phyloP scores from a whole-genome alignment of 805 yeast genomes.

The Sugiyamaella chiloensis region DNA sequence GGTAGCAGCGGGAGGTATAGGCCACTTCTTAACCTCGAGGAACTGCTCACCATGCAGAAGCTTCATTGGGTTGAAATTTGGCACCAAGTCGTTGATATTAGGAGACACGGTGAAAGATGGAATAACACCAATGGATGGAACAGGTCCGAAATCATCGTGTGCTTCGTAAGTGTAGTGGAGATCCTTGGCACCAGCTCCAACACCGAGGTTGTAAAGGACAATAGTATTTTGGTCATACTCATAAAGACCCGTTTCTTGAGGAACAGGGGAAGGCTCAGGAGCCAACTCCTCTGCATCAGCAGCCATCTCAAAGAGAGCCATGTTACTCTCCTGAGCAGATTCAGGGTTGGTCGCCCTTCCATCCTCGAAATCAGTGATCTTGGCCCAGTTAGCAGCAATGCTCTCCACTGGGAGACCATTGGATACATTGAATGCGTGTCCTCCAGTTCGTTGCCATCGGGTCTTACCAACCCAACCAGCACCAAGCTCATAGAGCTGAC shows the following conservation, averaged over 20 bases:
- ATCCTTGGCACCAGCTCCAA: constrained; percentile 80
- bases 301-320: constrained; percentile 59
- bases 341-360: constrained; percentile 54
- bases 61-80: constrained; percentile 83
- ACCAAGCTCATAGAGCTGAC: constrained; percentile 87
- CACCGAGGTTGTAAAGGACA: constrained; percentile 81
- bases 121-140: constrained; percentile 88
- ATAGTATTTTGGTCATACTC: constrained; percentile 64
- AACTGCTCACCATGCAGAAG: constrained; percentile 95
- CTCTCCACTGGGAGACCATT: constrained; percentile 60
- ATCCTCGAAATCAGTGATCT: constrained; percentile 60
- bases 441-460: constrained; percentile 91
- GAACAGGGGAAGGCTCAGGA: constrained; percentile 47
- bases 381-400: constrained; percentile 62
- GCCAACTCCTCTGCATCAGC: constrained; percentile 44
- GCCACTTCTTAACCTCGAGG: constrained; percentile 68
- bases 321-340: constrained; percentile 71
- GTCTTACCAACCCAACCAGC: constrained; percentile 96
- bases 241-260: constrained; percentile 47
- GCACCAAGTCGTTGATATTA: constrained; percentile 54
- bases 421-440: constrained; percentile 56
- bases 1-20: constrained; percentile 69
- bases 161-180: constrained; percentile 78
- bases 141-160: constrained; percentile 69
- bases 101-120: constrained; percentile 61